These are phyloP conservation scores for Gigaspora rosea DNA, from an alignment of 192 early-diverging fungal genomes.

Conservation along the genomic window DNA sequence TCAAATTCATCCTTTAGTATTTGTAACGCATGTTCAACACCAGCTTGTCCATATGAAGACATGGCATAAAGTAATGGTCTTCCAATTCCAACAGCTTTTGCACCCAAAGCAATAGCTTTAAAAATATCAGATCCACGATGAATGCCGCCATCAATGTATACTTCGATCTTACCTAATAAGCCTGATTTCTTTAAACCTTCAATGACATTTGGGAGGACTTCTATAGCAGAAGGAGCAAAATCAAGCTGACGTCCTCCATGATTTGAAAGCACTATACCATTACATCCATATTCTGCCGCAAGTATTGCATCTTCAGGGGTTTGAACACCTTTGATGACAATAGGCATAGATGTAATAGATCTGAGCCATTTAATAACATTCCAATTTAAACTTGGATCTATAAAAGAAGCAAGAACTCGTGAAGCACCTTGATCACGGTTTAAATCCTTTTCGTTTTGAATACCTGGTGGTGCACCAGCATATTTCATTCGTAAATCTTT, in stretches of 20 bases:
- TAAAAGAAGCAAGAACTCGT: conserved; percentile 70
- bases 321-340: conserved; percentile 92
- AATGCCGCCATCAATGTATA: conserved; percentile 94
- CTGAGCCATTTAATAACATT: conserved; percentile 85
- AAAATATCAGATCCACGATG: conserved; percentile 90
- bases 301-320: conserved; percentile 86
- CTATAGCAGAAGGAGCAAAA: conserved; percentile 63
- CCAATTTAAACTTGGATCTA: conserved; percentile 88
- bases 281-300: conserved; percentile 76
- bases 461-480: conserved; percentile 39
- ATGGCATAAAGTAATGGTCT: conserved; percentile 60
- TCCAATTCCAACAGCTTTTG: conserved; percentile 87
- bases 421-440: conserved; percentile 64
- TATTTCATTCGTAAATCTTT: conserved; percentile 83
- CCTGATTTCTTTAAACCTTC: conserved; percentile 59
- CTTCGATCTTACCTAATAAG: conserved; percentile 64
- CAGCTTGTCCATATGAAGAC: conserved; percentile 75
- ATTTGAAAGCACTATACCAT: conserved; percentile 90
- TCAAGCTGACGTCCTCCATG: conserved; percentile 99
- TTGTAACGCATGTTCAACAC: conserved; percentile 77
- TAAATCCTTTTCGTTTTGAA: conserved; percentile 39
- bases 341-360: conserved; percentile 82
- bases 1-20: conserved; percentile 86
- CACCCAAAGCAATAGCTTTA: conserved; percentile 95
- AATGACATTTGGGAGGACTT: conserved; percentile 87